Base-by-base conservation (phyloP, 192 early-diverging fungal species). In the Glomus cerebriforme region DNA sequence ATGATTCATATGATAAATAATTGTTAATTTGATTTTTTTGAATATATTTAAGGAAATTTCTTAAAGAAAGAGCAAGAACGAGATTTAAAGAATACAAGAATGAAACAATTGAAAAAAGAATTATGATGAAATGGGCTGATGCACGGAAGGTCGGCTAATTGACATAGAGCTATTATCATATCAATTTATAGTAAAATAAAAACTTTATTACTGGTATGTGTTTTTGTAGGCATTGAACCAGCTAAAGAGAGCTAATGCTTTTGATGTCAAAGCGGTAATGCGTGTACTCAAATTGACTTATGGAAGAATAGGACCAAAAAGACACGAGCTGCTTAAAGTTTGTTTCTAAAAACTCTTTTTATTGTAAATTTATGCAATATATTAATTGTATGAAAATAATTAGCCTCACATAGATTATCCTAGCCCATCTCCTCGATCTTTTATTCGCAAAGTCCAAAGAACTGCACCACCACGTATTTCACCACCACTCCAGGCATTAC, bases 41-140 rank as follows among this genome's bases (percentile, higher is more conserved):
- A 68, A 43, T 43, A 43, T 65, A 31, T 31, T 27, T 65, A 34
- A 75, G 73, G 12, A 19, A 34, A 35, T 75, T 62, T 47, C 45
- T 75, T 24, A 75, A 75, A n/a, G 45, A 75, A 35, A 26, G 73
- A n/a, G 12, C 73, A 37, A 60, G 34, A 27, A 43, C 13, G 3
- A 75, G 73, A 43, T 75, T 75, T 62, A 75, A 39, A 75, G 73
- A 59, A 35, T 62, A 62, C 24, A 75, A 75, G 12, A 29, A 75
- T 12, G 73, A 75, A 75, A 75, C 59, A 12, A 34, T 62, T 62
- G 73, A 39, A 62, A 59, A n/a, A n/a, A 59, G 73, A 60, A 63
- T 75, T 43, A 34, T 15, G 60, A 62, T 32, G 12, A 37, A 75
- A 60, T 39, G 59, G 24, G 32, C 59, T 37, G 59, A 75, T n/a